A percentile compares a stretch with the other conserved stretches of the same genome.
phyloP scores from a whole-genome alignment of 176 grass and related monocot species.

The Juncus inflexus region DNA sequence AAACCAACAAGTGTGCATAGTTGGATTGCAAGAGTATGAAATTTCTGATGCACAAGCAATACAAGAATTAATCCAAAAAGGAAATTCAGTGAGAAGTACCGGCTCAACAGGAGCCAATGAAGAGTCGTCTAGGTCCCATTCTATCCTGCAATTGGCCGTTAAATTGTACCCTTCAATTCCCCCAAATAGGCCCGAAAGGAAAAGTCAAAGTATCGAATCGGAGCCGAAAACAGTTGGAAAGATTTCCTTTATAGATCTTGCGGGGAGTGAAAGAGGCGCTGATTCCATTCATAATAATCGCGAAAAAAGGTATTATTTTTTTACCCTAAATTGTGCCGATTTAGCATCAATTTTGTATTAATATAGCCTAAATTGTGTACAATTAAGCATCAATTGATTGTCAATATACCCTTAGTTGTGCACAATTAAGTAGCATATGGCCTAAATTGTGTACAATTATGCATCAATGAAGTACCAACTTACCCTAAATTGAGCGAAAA shows the following conservation, averaged over 20 bases:
- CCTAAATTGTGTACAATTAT: too few relatives aligned
- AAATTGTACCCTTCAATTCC: conserved; percentile 32
- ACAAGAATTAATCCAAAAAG: conserved; percentile 39
- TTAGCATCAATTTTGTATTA: too few relatives aligned
- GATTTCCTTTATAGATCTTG: conserved; percentile 87
- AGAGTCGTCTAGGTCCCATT: conserved; percentile 55
- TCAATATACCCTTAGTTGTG: too few relatives aligned
- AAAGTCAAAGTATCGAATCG: conserved; percentile 30
- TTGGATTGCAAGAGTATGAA: conserved; percentile 57
- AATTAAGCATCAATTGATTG: too few relatives aligned
- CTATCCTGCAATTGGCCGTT: conserved; percentile 42
- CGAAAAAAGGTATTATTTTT: conserved; percentile 46
- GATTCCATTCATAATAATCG: conserved; percentile 64
- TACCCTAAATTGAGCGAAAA: neutral
- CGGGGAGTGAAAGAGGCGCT: conserved; percentile 68
- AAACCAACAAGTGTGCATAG: conserved; percentile 42
- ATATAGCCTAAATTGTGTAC: too few relatives aligned
- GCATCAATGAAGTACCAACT: too few relatives aligned
- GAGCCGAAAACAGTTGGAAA: conserved; percentile 44
- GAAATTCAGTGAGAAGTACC: conserved; percentile 44
- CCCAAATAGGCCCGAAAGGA: conserved; percentile 19
- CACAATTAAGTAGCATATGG: too few relatives aligned
- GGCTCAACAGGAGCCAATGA: conserved; percentile 39
- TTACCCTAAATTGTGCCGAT: neutral
- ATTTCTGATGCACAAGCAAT: conserved; percentile 40